Conservation (phyloP, 1,284 basidiomycete genomes). For the Apiotrichum laibachii region DNA sequence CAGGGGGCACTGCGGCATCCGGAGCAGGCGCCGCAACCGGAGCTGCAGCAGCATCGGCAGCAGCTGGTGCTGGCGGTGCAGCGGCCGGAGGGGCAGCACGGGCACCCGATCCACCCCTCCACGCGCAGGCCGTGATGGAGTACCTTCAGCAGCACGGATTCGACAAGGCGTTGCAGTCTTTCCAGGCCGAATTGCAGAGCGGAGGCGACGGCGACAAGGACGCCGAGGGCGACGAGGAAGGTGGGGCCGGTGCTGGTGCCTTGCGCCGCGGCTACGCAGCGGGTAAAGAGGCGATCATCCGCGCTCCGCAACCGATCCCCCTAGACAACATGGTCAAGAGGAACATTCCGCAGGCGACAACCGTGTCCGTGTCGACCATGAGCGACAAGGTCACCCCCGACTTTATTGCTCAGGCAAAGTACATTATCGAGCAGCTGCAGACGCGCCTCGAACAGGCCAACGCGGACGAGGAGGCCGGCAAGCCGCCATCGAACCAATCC, state of each 20-base stretch:
- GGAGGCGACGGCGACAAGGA: conserved; percentile 58
- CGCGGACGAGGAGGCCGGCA: conserved; percentile 72
- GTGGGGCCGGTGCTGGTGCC: conserved; percentile 8
- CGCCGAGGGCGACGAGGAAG: conserved; percentile 35
- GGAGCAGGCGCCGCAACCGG: neutral
- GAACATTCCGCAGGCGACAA: conserved; percentile 56
- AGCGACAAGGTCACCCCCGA: conserved; percentile 47
- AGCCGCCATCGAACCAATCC: conserved; percentile 49
- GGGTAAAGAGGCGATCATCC: conserved; percentile 41
- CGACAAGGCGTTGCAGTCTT: conserved; percentile 68
- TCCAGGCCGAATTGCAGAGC: conserved; percentile 64
- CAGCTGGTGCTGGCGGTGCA: neutral
- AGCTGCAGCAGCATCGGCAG: neutral
- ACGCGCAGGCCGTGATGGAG: conserved; percentile 66
- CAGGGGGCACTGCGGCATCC: neutral
- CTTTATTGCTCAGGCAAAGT: conserved; percentile 49
- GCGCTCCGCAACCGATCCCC: conserved; percentile 40
- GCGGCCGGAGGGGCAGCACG: conserved; percentile 24
- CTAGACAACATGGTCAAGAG: conserved; percentile 46
- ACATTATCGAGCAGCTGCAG: conserved; percentile 46
- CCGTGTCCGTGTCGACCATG: conserved; percentile 44
- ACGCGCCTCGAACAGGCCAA: conserved; percentile 63
- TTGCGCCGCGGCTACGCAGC: conserved; percentile 49
- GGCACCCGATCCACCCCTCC: conserved; percentile 32
- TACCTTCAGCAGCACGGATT: conserved; percentile 82